These are phyloP conservation scores for Colletotrichum magnum DNA, from an alignment of 2,329 filamentous ascomycete genomes.

Conservation along the genomic window DNA sequence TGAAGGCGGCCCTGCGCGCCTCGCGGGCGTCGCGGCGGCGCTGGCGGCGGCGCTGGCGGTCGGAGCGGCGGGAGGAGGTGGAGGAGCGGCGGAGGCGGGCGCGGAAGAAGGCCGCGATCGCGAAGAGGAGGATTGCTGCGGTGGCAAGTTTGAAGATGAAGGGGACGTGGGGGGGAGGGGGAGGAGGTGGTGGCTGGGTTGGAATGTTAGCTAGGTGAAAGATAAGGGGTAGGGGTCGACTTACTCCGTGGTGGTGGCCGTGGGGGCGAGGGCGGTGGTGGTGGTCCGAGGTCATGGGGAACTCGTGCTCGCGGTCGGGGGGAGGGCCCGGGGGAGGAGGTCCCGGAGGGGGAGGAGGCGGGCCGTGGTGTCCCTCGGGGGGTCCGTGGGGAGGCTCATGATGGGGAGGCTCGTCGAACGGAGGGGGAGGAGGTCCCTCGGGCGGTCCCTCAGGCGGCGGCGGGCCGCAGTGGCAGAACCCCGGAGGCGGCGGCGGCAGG, in stretches of 20 bases:
- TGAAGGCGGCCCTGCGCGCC: slow-evolving; percentile 45
- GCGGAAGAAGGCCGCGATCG: slow-evolving; percentile 44
- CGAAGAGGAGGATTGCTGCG: slow-evolving; percentile 45
- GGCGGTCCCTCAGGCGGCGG: slow-evolving; percentile 42
- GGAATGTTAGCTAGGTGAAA: too few relatives aligned
- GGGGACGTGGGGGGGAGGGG: slow-evolving; percentile 40
- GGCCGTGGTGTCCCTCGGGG: not conserved
- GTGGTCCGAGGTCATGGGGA: slow-evolving; percentile 17
- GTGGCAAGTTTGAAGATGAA: slow-evolving; percentile 45
- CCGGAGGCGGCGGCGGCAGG: slow-evolving; percentile 42
- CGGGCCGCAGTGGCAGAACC: slow-evolving; percentile 49
- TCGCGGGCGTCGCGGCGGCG: slow-evolving; percentile 43
- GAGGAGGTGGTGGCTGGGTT: slow-evolving; percentile 1
- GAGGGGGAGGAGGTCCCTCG: slow-evolving; percentile 26
- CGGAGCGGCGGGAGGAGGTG: slow-evolving; percentile 34
- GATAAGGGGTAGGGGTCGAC: too few relatives aligned
- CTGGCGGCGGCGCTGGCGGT: slow-evolving; percentile 44
- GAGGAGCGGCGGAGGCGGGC: slow-evolving; percentile 39
- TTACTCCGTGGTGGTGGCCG: slow-evolving; percentile 16
- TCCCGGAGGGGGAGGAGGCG: not conserved
- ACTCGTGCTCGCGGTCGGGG: slow-evolving; percentile 7
- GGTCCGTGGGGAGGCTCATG: slow-evolving; percentile 1
- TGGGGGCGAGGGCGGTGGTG: slow-evolving; percentile 26
- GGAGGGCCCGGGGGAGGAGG: not conserved
- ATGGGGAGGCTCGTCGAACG: slow-evolving; percentile 6